Percentiles rank a stretch among this genome's conserved stretches.
phyloP scores from a whole-genome alignment of 176 grass and related monocot species.

The Oryza punctata region DNA sequence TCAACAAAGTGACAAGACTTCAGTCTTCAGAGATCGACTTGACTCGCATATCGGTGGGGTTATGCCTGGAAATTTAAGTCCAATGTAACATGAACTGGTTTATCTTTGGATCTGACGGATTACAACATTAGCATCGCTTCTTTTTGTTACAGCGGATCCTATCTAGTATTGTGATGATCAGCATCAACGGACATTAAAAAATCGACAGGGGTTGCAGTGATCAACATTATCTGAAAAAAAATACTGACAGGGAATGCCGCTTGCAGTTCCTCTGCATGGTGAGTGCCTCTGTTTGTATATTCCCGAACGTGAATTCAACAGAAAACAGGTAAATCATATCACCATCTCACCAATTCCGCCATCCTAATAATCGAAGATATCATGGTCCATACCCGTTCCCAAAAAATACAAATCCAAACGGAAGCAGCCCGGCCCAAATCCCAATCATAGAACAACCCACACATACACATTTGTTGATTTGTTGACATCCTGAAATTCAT shows the following conservation, averaged over 20 bases:
- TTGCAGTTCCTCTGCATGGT: background rate
- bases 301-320: too few relatives aligned
- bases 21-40: background rate
- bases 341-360: background rate
- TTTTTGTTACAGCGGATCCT: background rate
- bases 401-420: background rate
- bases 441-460: background rate
- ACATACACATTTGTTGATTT: background rate
- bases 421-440: background rate
- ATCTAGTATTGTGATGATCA: background rate
- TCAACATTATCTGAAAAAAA: background rate
- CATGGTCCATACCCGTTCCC: constrained; percentile 18
- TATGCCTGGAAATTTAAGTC: background rate
- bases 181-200: background rate
- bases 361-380: background rate
- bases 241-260: background rate
- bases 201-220: background rate
- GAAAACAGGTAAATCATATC: background rate
- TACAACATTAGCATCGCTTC: background rate
- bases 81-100: background rate
- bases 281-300: background rate
- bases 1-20: background rate
- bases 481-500: background rate
- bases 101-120: background rate
- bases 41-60: too few relatives aligned